Percentiles rank a stretch among this genome's conserved stretches.
Conservation (phyloP, 345 rosid genomes). For the Populus alba region DNA sequence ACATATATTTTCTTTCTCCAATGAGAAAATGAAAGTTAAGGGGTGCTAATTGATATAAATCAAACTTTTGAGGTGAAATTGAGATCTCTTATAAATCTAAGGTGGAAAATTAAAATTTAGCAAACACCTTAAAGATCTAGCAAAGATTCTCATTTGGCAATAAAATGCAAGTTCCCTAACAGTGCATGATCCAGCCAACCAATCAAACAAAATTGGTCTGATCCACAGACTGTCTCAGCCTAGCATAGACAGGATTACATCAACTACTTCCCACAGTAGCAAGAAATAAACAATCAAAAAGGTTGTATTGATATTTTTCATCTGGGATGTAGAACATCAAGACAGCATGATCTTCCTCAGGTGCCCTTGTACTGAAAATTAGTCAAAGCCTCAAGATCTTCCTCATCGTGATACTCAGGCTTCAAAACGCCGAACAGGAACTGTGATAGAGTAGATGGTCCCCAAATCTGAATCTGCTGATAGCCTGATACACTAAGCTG, state of each 20-base stretch:
- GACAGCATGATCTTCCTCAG: constrained; percentile 60
- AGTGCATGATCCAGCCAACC: neutral
- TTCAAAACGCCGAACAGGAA: constrained; percentile 82
- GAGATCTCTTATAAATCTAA: too few species aligned
- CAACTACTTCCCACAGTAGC: neutral
- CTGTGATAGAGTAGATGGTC: constrained; percentile 85
- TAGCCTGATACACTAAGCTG: constrained; percentile 84
- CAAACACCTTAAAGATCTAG: neutral
- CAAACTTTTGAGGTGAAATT: too few species aligned
- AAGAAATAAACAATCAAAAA: neutral
- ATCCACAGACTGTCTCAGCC: neutral
- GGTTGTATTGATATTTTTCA: constrained; percentile 24
- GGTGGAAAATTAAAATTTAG: too few species aligned
- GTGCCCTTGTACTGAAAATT: constrained; percentile 74
- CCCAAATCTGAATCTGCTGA: constrained; percentile 83
- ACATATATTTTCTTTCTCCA: too few species aligned
- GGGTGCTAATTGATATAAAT: too few species aligned
- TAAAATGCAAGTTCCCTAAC: neutral
- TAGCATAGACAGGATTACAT: neutral
- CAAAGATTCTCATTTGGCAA: neutral
- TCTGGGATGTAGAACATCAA: constrained; percentile 90
- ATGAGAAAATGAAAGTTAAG: too few species aligned
- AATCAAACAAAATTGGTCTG: neutral
- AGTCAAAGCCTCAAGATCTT: constrained; percentile 59
- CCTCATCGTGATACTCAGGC: constrained; percentile 64